Base-by-base conservation (phyloP, 805 yeast species). In the Candida sanyiensis region DNA sequence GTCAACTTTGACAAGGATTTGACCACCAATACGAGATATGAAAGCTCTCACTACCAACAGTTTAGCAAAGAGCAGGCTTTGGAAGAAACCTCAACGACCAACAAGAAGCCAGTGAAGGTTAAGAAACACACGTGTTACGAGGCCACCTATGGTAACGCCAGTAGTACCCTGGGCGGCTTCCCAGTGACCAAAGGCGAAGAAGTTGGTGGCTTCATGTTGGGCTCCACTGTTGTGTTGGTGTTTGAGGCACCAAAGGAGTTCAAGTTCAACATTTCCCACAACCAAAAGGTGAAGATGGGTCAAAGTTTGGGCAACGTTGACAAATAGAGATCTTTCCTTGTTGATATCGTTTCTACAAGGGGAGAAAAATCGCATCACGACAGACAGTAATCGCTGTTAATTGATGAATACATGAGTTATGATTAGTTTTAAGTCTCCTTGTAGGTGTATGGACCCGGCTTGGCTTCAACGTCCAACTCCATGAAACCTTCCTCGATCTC, bases 141-240 rank as follows among this genome's bases (percentile, higher is more conserved):
- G 62, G 97, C 98, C 6, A 86, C 89, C 0, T 93, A 93, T 61
- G 69, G 80, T 18, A 78, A 79, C 39, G 95, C 95, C 3, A 80
- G 89, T 40, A 67, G 74, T 35, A 47, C 80, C 5, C 66, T 89
- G 29, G 84, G 89, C 7, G 99, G 99, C 7, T 76, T 75, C 54
- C 98, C 99, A 3, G 71, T 93, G 36, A 67, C 75, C 16, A 87
- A 85, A 62, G 98, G 98, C 28, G 84, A 86, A 54, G 96, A 93
- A 62, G 83, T 93, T 73, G 99, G 99, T 29, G 98, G 98, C 0
- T 93, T 93, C 64, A 84, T 84, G 67, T 69, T 93, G 38, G 99
- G 99, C 0, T 83, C 95, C 21, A 93, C 99, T 0, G 93, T 93
- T n/a, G 98, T 93, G 13, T 69, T 93, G 47, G 94, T 90, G 17